phyloP scores from a whole-genome alignment of 805 yeast genomes.

The Nakazawaea ishiwadae region DNA sequence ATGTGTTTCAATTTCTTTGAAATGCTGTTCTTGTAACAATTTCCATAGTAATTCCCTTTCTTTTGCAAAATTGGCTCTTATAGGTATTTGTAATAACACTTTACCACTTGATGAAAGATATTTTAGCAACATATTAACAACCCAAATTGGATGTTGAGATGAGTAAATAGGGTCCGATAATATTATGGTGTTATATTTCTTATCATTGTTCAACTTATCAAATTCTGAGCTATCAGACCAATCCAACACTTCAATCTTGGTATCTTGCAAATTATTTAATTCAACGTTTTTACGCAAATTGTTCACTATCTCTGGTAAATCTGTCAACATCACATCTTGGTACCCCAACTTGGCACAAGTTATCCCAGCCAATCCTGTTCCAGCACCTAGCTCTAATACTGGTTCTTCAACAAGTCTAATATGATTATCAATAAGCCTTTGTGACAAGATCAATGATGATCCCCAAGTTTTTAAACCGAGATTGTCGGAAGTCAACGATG shows the following conservation, averaged over 20 bases:
- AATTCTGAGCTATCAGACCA: conserved; percentile 65
- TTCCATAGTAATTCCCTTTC: conserved; percentile 63
- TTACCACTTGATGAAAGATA: conserved; percentile 40
- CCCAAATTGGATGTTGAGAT: conserved; percentile 70
- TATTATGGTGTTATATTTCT: conserved; percentile 54
- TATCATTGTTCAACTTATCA: conserved; percentile 15
- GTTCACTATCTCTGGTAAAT: conserved; percentile 69
- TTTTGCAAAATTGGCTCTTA: conserved; percentile 58
- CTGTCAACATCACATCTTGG: conserved; percentile 54
- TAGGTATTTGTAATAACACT: conserved; percentile 72
- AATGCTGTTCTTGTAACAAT: conserved; percentile 31
- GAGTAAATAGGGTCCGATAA: conserved; percentile 91
- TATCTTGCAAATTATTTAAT: conserved; percentile 37
- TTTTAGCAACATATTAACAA: conserved; percentile 50
- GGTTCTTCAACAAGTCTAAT: conserved; percentile 20
- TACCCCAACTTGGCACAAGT: conserved; percentile 51
- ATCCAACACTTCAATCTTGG: conserved; percentile 55
- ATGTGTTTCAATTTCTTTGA: conserved; percentile 28
- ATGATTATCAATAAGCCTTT: conserved; percentile 35
- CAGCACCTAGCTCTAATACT: conserved; percentile 83
- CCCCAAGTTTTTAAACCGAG: conserved; percentile 97
- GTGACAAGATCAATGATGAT: conserved; percentile 68
- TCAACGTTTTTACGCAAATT: conserved; percentile 59
- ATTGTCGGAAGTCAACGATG: conserved; percentile 81
- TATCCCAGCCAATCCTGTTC: conserved; percentile 90